Percentiles rank a stretch among this genome's conserved stretches.
These are phyloP conservation scores for Fomitopsis palustris DNA, from an alignment of 1,284 basidiomycete species.

Conservation along the genomic window DNA sequence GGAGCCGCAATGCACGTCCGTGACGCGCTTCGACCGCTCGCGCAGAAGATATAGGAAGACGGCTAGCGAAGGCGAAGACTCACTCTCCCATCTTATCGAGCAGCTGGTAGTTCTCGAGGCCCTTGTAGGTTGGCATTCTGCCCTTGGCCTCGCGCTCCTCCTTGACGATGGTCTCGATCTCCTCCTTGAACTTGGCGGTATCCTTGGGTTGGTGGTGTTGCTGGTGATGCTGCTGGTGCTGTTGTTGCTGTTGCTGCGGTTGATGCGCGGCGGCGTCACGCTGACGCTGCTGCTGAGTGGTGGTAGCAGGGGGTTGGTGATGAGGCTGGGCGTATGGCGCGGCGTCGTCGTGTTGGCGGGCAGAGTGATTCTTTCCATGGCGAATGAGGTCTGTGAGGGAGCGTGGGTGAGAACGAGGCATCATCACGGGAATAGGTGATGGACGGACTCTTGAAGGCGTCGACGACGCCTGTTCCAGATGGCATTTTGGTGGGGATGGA, in stretches of 20 bases:
- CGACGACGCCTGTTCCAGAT: constrained; percentile 32
- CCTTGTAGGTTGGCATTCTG: constrained; percentile 81
- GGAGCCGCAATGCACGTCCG: not conserved
- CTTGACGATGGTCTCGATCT: constrained; percentile 73
- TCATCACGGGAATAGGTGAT: constrained; percentile 1
- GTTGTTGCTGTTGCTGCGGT: constrained; percentile 23
- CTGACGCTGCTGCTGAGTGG: constrained; percentile 29
- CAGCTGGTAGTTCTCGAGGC: constrained; percentile 81
- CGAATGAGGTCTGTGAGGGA: constrained; percentile 68
- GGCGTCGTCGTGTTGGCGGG: constrained; percentile 31
- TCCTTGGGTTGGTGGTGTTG: constrained; percentile 31
- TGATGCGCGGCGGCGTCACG: constrained; percentile 12
- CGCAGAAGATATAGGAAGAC: constrained; percentile 3
- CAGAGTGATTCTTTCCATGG: constrained; percentile 70
- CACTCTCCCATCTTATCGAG: constrained; percentile 96
- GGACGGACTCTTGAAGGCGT: constrained; percentile 31
- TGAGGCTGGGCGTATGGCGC: constrained; percentile 19
- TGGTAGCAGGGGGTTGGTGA: constrained; percentile 13
- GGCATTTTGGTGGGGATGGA: constrained; percentile 21
- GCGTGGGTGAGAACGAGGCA: constrained; percentile 9
- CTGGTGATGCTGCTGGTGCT: constrained; percentile 22
- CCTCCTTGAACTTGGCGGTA: constrained; percentile 42
- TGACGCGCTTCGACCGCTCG: constrained; percentile 1
- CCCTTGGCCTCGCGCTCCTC: constrained; percentile 74
- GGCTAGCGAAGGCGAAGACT: constrained; percentile 28